Base-by-base conservation (phyloP, 2,329 filamentous ascomycete genomes). In the Aspergillus sp. region DNA sequence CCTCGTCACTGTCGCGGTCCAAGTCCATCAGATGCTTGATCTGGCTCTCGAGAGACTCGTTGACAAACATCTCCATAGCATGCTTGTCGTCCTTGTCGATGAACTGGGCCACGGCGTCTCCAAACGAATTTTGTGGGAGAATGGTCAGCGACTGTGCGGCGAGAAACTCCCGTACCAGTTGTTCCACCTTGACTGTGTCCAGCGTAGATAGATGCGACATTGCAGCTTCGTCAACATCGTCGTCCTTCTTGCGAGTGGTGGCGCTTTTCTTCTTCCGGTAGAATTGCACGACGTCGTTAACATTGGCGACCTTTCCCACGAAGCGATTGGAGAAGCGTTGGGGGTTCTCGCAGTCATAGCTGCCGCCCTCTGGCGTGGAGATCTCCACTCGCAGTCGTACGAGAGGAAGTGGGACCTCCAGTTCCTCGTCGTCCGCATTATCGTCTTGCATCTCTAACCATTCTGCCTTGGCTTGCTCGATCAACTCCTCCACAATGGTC, bases 321-420 rank as follows among this genome's bases (percentile, higher is more conserved):
- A 97, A 99, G 2, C 91, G 84, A 68, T 96, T 96, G 0, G 93
- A 97, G 65, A 97, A 97, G 7, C 94, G 86, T 68, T 97, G 94
- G 0, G 94, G 92, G 56, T 99, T 99, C 69, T 97, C 94, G 58
- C 88, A 87, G 60, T 97, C 89, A 64, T 91, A 99, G 32, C 85
- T 84, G 13, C 91, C 89, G 3, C 91, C 91, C 25, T 95, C 90
- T 0, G 88, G 88, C 0, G 91, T 86, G 0, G 89, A 88, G 59
- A 91, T 94, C 65, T 99, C 94, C 1, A 99, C 92, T 56, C 92
- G 91, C 14, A 99, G 81, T 17, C 94, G 85, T 36, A 99, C 87
- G 1, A 99, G 80, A 0, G 94, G 94, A 31, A 94, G 75, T 0
- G 93, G 93, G 1, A 83, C 79, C 50, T 86, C 81, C 2, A 78